A percentile compares a stretch with the other conserved stretches of the same genome.
Conservation (phyloP, 495 filamentous ascomycete species). For the Talaromyces liani region DNA sequence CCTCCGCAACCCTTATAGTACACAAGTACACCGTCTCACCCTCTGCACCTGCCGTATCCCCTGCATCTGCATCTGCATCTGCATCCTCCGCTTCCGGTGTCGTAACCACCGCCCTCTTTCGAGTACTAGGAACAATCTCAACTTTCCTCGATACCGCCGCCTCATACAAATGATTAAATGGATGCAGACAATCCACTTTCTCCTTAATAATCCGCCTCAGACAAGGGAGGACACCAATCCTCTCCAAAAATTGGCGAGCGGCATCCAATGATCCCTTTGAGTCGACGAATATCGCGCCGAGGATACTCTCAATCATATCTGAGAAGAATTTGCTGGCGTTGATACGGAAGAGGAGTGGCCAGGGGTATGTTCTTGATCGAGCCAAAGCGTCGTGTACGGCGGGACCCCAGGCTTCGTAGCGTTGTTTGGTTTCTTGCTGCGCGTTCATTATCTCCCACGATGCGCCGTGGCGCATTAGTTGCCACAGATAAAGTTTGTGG, state of each 20-base stretch:
- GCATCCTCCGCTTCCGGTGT: no score
- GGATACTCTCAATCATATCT: slow-evolving; percentile 72
- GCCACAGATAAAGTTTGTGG: slow-evolving; percentile 49
- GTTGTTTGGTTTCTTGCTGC: slow-evolving; percentile 34
- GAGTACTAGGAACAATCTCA: not conserved
- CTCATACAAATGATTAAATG: slow-evolving; percentile 61
- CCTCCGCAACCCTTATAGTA: slow-evolving; percentile 41
- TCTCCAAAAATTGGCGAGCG: slow-evolving; percentile 52
- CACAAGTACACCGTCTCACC: slow-evolving; percentile 33
- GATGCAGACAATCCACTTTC: slow-evolving; percentile 59
- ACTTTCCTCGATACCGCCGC: slow-evolving; percentile 46
- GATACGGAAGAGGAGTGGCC: slow-evolving; percentile 59
- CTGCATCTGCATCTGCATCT: no score
- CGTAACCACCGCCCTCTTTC: slow-evolving; percentile 2
- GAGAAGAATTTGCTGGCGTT: slow-evolving; percentile 75
- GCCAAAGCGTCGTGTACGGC: slow-evolving; percentile 44
- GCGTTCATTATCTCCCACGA: slow-evolving; percentile 9
- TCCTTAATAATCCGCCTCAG: slow-evolving; percentile 53
- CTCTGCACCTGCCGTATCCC: not conserved
- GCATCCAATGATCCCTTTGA: slow-evolving; percentile 49
- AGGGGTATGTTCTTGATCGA: slow-evolving; percentile 55
- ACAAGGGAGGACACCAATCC: slow-evolving; percentile 56
- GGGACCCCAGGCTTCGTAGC: slow-evolving; percentile 42
- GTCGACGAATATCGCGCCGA: slow-evolving; percentile 86
- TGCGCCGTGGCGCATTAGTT: slow-evolving; percentile 49